Evolutionary conservation across 2,329 filamentous ascomycete genomes (phyloP).

Genomic region (Pyrenophora tritici-repentis): DNA sequence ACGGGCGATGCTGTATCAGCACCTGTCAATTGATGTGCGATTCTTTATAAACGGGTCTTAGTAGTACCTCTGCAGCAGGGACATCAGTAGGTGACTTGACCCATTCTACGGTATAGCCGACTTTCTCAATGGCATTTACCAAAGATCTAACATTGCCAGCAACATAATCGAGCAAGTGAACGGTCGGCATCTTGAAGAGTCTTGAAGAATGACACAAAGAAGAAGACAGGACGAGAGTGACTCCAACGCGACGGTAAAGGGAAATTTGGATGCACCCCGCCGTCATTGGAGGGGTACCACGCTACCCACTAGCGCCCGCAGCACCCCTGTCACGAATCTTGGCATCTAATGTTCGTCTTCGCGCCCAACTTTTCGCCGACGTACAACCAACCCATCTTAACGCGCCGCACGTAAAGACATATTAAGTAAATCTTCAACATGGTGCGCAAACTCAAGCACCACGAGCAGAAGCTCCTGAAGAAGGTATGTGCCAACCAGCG

Average conservation of each 20-base stretch:
- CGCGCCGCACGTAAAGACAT: neutral
- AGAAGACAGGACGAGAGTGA: constrained; percentile 2
- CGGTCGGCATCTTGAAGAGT: constrained; percentile 67
- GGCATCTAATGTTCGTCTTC: constrained; percentile 19
- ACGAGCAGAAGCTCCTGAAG: constrained; percentile 86
- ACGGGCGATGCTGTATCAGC: constrained; percentile 40
- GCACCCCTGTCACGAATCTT: constrained; percentile 18
- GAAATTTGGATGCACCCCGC: constrained; percentile 17
- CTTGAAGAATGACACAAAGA: neutral
- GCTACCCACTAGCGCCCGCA: constrained; percentile 18
- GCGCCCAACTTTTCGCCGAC: neutral
- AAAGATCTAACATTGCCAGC: constrained; percentile 95
- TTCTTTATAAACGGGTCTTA: constrained; percentile 3
- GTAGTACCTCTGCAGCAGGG: constrained; percentile 74
- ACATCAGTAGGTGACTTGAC: constrained; percentile 84
- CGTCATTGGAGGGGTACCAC: constrained; percentile 16
- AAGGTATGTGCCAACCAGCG: constrained; percentile 52
- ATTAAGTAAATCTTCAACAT: constrained; percentile 55
- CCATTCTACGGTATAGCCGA: constrained; percentile 93
- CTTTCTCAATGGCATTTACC: constrained; percentile 95
- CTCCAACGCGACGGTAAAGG: neutral
- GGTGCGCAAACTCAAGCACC: constrained; percentile 95
- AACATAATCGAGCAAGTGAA: constrained; percentile 86
- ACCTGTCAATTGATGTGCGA: constrained; percentile 34
- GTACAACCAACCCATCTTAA: neutral